Evolutionary conservation across 148 eudicot genomes (phyloP), one percentile per base, ranked within the genome.

Genomic region (Amaranthus hypochondriacus): DNA sequence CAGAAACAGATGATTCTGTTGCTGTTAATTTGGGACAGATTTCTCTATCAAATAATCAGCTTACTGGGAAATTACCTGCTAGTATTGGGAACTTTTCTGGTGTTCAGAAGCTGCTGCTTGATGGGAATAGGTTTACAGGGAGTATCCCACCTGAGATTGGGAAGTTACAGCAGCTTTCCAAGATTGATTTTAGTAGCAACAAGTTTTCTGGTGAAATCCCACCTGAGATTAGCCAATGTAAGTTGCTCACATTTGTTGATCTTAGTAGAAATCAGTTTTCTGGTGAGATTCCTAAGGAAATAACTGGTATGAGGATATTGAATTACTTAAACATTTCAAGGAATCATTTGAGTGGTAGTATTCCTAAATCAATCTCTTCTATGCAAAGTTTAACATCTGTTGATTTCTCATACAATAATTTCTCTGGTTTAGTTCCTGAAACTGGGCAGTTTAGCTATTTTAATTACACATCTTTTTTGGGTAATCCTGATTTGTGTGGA

Each of bases 361-460:
- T 94, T 79, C 98, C 98, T 46, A 70, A 74, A 9, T 81, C 97
- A 0, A 85, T 94, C 47, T 77, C 93, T 14, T 76, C 81, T 14
- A 94, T 91, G 97, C 97, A 94, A 69, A 91, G 97, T 68, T 76
- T 94, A 44, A 94, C 98, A 42, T 88, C 95, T 5, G 93, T 89
- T 83, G 98, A 93, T 91, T 93, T 93, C 66, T 93, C 98, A 11
- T 93, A 91, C 61, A 94, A 94, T 53, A 89, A 88, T 84, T 78
- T 94, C 53, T 88, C 91, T 28, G 98, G 98, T 59, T 79, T 89
- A 73, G 96, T 94, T 43, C 98, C 93, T 0, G 93, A 89, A 28
- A 87, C 96, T 43, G 98, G 98, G 14, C 97, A 94, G 62, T 91
- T 94, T 77, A 86, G 97, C 79, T 91, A 88, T 78, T 94, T 94